Percentiles rank a stretch among this genome's conserved stretches.
These are phyloP conservation scores for Aspergillus leporis DNA, from an alignment of 495 filamentous ascomycete genomes.

Conservation along the genomic window DNA sequence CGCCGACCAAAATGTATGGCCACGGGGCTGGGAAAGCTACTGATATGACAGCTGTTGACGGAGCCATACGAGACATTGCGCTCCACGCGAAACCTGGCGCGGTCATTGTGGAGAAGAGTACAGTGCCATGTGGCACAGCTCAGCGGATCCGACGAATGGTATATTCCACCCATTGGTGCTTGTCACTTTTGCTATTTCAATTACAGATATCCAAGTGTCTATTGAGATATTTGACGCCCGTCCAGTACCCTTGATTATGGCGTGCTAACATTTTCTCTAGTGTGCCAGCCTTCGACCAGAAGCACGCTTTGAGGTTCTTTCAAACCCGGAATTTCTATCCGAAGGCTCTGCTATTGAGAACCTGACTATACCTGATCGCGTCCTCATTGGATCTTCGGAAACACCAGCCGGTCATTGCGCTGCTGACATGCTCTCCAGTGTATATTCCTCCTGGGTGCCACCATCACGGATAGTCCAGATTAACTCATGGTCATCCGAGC, in stretches of 20 bases:
- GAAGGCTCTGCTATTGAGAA: slow-evolving; percentile 76
- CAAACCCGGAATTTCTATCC: slow-evolving; percentile 82
- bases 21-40: slow-evolving; percentile 70
- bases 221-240: not conserved
- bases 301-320: slow-evolving; percentile 71
- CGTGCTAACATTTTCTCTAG: slow-evolving; percentile 25
- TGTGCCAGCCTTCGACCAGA: slow-evolving; percentile 56
- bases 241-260: not conserved
- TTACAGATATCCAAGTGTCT: too few species aligned
- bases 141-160: slow-evolving; percentile 68
- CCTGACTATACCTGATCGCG: slow-evolving; percentile 70
- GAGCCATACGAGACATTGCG: slow-evolving; percentile 66
- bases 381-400: slow-evolving; percentile 70
- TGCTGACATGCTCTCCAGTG: slow-evolving; percentile 57
- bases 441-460: slow-evolving; percentile 76
- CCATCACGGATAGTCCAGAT: slow-evolving; percentile 64
- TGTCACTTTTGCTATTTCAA: not conserved
- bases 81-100: slow-evolving; percentile 62
- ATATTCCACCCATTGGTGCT: not conserved
- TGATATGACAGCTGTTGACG: slow-evolving; percentile 72
- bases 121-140: slow-evolving; percentile 78
- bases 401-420: slow-evolving; percentile 59
- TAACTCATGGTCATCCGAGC: slow-evolving; percentile 78
- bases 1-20: slow-evolving; percentile 73
- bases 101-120: slow-evolving; percentile 83